phyloP scores from a whole-genome alignment of 2,329 filamentous ascomycete genomes.

The Monilinia polystroma region DNA sequence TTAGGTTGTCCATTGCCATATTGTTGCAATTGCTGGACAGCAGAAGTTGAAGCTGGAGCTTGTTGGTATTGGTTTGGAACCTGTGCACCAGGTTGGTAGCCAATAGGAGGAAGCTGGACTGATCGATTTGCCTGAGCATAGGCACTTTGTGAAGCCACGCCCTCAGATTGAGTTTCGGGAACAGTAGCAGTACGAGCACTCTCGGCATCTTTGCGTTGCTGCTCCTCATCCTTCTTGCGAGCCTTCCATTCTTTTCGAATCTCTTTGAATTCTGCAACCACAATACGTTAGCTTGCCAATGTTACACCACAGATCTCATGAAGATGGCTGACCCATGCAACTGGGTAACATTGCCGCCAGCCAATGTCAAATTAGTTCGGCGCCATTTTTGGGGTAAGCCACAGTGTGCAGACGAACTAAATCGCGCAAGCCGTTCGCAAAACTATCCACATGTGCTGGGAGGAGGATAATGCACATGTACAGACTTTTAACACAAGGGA shows the following conservation, averaged over 20 bases:
- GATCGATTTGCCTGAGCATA: constrained; percentile 52
- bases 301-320: constrained; percentile 38
- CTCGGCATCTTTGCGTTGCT: constrained; percentile 83
- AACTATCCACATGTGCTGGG: not conserved
- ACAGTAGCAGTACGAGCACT: constrained; percentile 64
- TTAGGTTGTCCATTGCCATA: constrained; percentile 46
- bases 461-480: not conserved
- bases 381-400: constrained; percentile 44
- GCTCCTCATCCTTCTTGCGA: constrained; percentile 98
- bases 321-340: constrained; percentile 45
- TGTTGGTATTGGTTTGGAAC: constrained; percentile 41
- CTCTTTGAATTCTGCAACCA: constrained; percentile 80
- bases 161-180: constrained; percentile 54
- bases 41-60: constrained; percentile 47
- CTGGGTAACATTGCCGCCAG: constrained; percentile 44
- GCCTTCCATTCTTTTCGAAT: constrained; percentile 99
- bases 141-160: constrained; percentile 48
- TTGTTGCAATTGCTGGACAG: constrained; percentile 56
- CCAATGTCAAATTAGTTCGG: constrained; percentile 51
- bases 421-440: constrained; percentile 27
- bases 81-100: constrained; percentile 62
- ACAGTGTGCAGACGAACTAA: constrained; percentile 23
- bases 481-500: not conserved
- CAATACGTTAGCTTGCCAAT: constrained; percentile 34
- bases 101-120: constrained; percentile 67